Evolutionary conservation across 805 yeast genomes (phyloP).

Genomic region (Nakazawaea wickerhamii): DNA sequence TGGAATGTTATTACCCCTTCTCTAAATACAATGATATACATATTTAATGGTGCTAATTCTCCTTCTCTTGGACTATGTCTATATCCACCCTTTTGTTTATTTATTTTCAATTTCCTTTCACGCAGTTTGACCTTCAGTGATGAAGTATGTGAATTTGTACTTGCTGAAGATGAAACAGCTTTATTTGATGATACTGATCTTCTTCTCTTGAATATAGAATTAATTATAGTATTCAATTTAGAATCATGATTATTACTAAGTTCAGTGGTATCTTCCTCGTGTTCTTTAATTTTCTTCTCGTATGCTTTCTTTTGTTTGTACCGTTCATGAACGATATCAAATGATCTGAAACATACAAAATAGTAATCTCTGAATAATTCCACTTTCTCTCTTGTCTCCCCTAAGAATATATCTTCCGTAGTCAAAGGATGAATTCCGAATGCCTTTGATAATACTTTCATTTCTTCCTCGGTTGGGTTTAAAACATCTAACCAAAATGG

Average conservation of each 20-base stretch:
- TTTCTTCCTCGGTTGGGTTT: conserved; percentile 94
- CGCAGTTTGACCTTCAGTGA: conserved; percentile 16
- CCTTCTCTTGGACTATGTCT: conserved; percentile 28
- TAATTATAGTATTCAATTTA: neutral
- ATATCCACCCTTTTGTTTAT: conserved; percentile 17
- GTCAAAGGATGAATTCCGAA: conserved; percentile 96
- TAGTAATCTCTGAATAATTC: conserved; percentile 89
- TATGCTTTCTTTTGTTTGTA: conserved; percentile 45
- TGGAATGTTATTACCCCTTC: conserved; percentile 93
- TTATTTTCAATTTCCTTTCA: conserved; percentile 15
- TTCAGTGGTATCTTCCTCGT: neutral
- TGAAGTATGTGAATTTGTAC: conserved; percentile 2
- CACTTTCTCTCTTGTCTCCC: conserved; percentile 93
- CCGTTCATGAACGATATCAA: conserved; percentile 75
- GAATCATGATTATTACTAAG: neutral
- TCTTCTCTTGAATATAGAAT: conserved; percentile 20
- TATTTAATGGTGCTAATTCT: conserved; percentile 82
- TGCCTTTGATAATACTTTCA: conserved; percentile 85
- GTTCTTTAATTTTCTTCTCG: conserved; percentile 24
- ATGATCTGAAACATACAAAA: conserved; percentile 82
- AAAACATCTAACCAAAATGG: conserved; percentile 94
- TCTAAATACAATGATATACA: conserved; percentile 87
- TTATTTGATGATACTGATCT: conserved; percentile 16
- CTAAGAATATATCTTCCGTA: conserved; percentile 88
- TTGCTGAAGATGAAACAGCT: neutral